Conservation (phyloP, 176 grass and related monocot genomes). For the Echinochloa phyllopogon region DNA sequence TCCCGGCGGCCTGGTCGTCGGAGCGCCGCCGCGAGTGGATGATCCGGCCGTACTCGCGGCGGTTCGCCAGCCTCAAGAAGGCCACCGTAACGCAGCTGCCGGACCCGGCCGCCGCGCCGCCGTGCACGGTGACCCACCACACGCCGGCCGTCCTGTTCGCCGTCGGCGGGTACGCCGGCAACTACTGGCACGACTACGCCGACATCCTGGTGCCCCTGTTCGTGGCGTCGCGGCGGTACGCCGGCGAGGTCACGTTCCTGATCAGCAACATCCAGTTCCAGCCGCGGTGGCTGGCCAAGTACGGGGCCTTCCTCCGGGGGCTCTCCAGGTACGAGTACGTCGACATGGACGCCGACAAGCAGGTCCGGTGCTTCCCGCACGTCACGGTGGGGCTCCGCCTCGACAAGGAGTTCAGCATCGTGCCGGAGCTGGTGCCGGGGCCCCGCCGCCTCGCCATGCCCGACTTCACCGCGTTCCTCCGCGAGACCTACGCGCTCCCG, state of each 20-base stretch:
- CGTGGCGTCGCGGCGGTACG: conserved; percentile 55
- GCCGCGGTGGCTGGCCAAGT: conserved; percentile 69
- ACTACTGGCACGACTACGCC: conserved; percentile 66
- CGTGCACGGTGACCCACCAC: conserved; percentile 56
- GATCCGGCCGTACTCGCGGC: conserved; percentile 60
- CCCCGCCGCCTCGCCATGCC: conserved; percentile 50
- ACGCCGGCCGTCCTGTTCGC: conserved; percentile 62
- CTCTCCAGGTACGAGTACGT: conserved; percentile 56
- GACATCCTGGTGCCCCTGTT: conserved; percentile 82
- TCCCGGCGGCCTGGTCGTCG: background rate
- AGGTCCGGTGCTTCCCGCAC: conserved; percentile 61
- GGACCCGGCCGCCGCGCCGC: conserved; percentile 24
- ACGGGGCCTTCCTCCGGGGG: conserved; percentile 34
- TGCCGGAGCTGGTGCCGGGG: conserved; percentile 43
- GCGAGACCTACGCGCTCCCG: conserved; percentile 52
- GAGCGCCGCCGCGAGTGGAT: conserved; percentile 37
- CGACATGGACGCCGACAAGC: conserved; percentile 54
- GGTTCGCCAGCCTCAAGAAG: conserved; percentile 36
- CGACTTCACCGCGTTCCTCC: conserved; percentile 64
- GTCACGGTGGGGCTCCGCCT: conserved; percentile 61
- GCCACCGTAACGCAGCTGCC: conserved; percentile 39
- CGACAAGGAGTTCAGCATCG: conserved; percentile 65
- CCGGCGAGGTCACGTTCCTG: conserved; percentile 66
- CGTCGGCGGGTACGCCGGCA: conserved; percentile 63
- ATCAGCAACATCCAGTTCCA: conserved; percentile 45